Base-by-base conservation (phyloP, 148 eudicot species). In the Vaccinium corymbosum region DNA sequence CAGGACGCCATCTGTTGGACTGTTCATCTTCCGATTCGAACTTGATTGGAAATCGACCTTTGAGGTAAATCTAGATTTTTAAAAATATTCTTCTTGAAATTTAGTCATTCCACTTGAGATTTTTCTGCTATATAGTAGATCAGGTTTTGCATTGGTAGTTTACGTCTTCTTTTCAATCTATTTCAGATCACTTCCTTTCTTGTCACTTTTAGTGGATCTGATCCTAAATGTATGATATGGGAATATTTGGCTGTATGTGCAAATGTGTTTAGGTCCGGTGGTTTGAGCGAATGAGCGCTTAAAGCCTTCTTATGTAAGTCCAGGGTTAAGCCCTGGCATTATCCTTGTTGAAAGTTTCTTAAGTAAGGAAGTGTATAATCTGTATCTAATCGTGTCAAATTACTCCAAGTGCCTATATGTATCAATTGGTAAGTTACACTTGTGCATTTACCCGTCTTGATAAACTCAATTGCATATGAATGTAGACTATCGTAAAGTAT, bases 21-120 rank as follows among this genome's bases (percentile, higher is more conserved):
- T 7, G 25, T 76, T 50, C 79, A 17, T 22, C 32, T 76, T 76
- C 55, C 20, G 55, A 76, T 48, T 76, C 55, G 19, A 9, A 80
- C 70, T 38, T 80, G 82, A 57, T 80, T 53, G 22, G 8, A 53
- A n/a, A 6, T 59, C 82, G 51, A 76, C 50, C 71, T 80, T 56
- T 35, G 16, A 80, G 82, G 71, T 80, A 80, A 38, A 80, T 6
- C 14, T 42, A 42, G 46, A 3, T 42, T 42, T 42, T 42, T 4
- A 5, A 42, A 42, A 42, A 42, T 42, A 5, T 42, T 42, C 46
- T 42, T 42, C 46, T 68, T 27, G 68, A 61, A 16, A 61, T 25
- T 68, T 68, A 3, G 13, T 9, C 55, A 52, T 10, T 52, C 46
- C 46, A 42, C 6, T 42, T 4, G 46, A 62, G 13, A 7, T 38